These are phyloP conservation scores for Annulohypoxylon truncatum DNA, from an alignment of 2,329 filamentous ascomycete genomes.

Conservation along the genomic window DNA sequence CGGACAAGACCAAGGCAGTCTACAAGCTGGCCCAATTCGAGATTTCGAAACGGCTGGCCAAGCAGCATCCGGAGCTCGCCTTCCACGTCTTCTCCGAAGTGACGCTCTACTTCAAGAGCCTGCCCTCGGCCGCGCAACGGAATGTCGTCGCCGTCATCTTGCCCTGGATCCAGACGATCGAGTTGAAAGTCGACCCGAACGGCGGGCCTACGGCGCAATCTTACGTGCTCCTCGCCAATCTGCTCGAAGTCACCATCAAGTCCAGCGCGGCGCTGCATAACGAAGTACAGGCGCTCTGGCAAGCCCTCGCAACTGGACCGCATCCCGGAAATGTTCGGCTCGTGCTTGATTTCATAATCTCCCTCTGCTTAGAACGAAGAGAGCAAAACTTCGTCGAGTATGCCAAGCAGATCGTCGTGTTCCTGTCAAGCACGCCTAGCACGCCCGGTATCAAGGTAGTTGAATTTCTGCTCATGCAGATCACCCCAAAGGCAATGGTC, in stretches of 20 bases:
- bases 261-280: constrained; percentile 90
- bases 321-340: constrained; percentile 94
- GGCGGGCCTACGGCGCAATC: constrained; percentile 91
- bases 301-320: constrained; percentile 91
- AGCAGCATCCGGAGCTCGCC: constrained; percentile 87
- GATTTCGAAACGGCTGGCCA: constrained; percentile 89
- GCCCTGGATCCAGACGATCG: constrained; percentile 95
- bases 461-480: constrained; percentile 90
- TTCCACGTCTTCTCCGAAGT: constrained; percentile 98
- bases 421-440: constrained; percentile 82
- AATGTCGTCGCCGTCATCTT: constrained; percentile 95
- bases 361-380: constrained; percentile 88
- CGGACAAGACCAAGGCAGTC: constrained; percentile 97
- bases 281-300: constrained; percentile 97
- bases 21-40: constrained; percentile 98
- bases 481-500: constrained; percentile 97
- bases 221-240: constrained; percentile 93
- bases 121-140: constrained; percentile 84
- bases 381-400: constrained; percentile 99
- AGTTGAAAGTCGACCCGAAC: constrained; percentile 90
- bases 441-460: constrained; percentile 88
- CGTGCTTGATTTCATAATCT: constrained; percentile 96
- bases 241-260: constrained; percentile 96
- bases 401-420: constrained; percentile 97
- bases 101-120: constrained; percentile 89